phyloP scores from a whole-genome alignment of 2,329 filamentous ascomycete species.

The Rugonectria rugulosa region DNA sequence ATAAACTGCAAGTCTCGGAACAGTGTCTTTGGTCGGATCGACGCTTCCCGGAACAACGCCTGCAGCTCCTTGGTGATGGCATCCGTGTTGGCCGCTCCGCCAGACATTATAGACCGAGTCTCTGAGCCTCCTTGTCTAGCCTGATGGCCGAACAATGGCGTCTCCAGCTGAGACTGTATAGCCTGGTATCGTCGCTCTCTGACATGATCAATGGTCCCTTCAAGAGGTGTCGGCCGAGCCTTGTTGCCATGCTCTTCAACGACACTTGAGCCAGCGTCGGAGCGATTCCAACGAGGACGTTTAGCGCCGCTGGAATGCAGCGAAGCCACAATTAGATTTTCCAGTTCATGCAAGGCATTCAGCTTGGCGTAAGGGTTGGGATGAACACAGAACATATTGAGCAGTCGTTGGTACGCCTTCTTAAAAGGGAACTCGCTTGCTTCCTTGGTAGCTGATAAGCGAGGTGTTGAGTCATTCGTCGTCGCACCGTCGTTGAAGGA shows the following conservation, averaged over 20 bases:
- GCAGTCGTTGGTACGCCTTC: slow-evolving; percentile 78
- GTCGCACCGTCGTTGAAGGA: slow-evolving; percentile 52
- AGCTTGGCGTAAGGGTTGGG: slow-evolving; percentile 89
- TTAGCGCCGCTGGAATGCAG: slow-evolving; percentile 52
- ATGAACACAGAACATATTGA: slow-evolving; percentile 88
- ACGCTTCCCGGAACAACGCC: slow-evolving; percentile 70
- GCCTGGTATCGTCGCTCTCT: slow-evolving; percentile 71
- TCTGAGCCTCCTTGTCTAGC: slow-evolving; percentile 55
- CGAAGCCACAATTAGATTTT: slow-evolving; percentile 81
- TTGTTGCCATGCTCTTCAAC: slow-evolving; percentile 43
- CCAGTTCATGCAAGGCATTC: slow-evolving; percentile 81
- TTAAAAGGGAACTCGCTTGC: slow-evolving; percentile 76
- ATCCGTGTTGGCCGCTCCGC: slow-evolving; percentile 64
- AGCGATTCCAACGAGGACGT: slow-evolving; percentile 46
- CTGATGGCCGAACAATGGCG: slow-evolving; percentile 42
- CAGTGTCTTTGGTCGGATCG: slow-evolving; percentile 78
- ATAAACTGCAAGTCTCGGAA: slow-evolving; percentile 84
- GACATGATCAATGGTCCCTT: slow-evolving; percentile 74
- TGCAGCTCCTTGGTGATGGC: slow-evolving; percentile 72
- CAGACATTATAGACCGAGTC: slow-evolving; percentile 57
- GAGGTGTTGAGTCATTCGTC: slow-evolving; percentile 38
- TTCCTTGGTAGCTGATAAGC: slow-evolving; percentile 35
- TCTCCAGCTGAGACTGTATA: slow-evolving; percentile 41
- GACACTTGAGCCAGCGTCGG: slow-evolving; percentile 46
- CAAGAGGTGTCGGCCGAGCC: slow-evolving; percentile 58